Base-by-base conservation (phyloP, 2,329 filamentous ascomycete species). In the Rhynchosporium agropyri region DNA sequence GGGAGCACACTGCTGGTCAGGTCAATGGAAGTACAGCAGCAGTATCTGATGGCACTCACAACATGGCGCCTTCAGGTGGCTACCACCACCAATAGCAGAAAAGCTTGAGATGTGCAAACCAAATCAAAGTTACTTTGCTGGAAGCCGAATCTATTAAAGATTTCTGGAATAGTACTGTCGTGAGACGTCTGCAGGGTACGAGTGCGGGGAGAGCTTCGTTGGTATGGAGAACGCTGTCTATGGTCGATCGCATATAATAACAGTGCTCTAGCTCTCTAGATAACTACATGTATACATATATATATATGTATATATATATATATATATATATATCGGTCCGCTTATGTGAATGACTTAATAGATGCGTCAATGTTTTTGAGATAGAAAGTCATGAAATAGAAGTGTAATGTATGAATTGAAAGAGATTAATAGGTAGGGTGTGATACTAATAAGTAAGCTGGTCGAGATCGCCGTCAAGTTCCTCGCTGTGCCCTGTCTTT, bases 1-100 rank as follows among this genome's bases (percentile, higher is more conserved):
- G 85, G 86, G 64, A 97, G 84, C 70, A 96, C 92, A 78, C 90
- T 74, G 65, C 13, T 55, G 20, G 20, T 20, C 20, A 48, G 68
- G 69, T 73, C 57, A 72, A 63, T 67, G 61, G 42, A 50, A 58
- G 46, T 29, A 50, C 40, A 57, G 54, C 5, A 48, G 59, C 33
- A 43, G 51, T 46, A 56, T 48, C 46, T n/a, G 33, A 61, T 40
- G 38, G 56, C 42, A 68, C 71, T 68, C 62, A 74, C 72, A 74
- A 74, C 72, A 74, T 74, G 63, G 62, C 57, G 65, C 33, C 50
- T 29, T 48, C 43, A 58, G 45, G 56, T 45, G 20, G 20, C 20
- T 20, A 20, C 20, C 50, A 46, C 65, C 68, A 66, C 67, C 51
- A 31, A 63, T 59, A 54, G 63, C 66, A 67, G 63, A 69, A 49